Evolutionary conservation across 345 rosid species (phyloP).

Genomic region (Raphanus raphanistrum): DNA sequence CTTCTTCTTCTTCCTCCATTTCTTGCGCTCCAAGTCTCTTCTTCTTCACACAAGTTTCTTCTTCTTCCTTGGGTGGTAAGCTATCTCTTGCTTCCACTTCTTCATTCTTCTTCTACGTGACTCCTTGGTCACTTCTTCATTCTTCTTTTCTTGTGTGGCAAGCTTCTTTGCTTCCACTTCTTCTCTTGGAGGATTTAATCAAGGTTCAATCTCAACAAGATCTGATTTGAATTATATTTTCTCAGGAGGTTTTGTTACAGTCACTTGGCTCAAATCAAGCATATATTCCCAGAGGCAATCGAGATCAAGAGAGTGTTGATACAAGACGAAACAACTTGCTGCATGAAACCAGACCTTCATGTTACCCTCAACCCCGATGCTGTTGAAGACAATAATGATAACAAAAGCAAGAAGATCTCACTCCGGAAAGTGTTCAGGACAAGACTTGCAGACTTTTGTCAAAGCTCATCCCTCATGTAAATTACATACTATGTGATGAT

Average conservation of each 20-base stretch:
- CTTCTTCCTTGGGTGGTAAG: too few species aligned
- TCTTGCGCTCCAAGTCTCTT: too few species aligned
- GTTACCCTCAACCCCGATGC: constrained; percentile 56
- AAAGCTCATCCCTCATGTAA: constrained; percentile 78
- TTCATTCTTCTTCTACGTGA: too few species aligned
- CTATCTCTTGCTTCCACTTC: too few species aligned
- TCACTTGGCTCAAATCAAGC: constrained; percentile 76
- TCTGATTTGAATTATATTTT: constrained; percentile 11
- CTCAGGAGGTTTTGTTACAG: constrained; percentile 73
- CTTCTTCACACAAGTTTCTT: too few species aligned
- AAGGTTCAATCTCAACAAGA: too few species aligned
- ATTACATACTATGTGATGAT: not conserved
- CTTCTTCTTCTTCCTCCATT: too few species aligned
- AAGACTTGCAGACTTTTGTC: constrained; percentile 57
- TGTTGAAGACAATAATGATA: constrained; percentile 39
- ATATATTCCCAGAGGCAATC: constrained; percentile 75
- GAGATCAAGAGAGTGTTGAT: constrained; percentile 57
- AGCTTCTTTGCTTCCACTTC: too few species aligned
- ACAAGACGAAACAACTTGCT: constrained; percentile 64
- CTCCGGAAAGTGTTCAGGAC: constrained; percentile 62
- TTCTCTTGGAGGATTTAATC: too few species aligned
- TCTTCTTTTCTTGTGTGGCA: too few species aligned
- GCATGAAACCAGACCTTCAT: constrained; percentile 85
- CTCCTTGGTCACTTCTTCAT: too few species aligned
- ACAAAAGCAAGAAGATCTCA: constrained; percentile 43